phyloP scores from a whole-genome alignment of 352 stramenopile species.

The Phytophthora brassicae region DNA sequence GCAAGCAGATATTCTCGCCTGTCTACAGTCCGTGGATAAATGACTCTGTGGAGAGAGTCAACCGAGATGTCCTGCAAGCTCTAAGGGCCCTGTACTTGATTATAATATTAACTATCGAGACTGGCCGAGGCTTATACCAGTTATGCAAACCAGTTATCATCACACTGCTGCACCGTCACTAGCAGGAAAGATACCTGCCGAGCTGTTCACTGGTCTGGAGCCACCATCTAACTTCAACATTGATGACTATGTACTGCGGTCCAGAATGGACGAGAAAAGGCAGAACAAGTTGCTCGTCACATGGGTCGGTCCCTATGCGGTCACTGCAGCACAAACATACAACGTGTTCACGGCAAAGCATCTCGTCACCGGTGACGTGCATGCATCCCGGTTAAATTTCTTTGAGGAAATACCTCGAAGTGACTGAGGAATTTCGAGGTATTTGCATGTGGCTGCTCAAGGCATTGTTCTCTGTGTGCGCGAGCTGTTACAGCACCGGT shows the following conservation, averaged over 20 bases:
- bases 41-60: constrained; percentile 29
- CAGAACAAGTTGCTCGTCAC: constrained; percentile 22
- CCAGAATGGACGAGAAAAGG: constrained; percentile 12
- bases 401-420: constrained; percentile 16
- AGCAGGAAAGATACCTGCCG: constrained; percentile 7
- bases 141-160: constrained; percentile 36
- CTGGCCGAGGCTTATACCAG: constrained; percentile 23
- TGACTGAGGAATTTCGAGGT: constrained; percentile 13
- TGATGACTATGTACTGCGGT: constrained; percentile 20
- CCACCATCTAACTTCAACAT: constrained; percentile 15
- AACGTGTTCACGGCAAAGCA: constrained; percentile 14
- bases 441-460: constrained; percentile 20
- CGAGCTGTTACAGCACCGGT: constrained; percentile 6
- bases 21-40: constrained; percentile 40
- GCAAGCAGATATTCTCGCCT: constrained; percentile 28
- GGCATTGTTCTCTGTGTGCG: constrained; percentile 8
- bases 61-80: constrained; percentile 37
- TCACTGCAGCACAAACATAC: constrained; percentile 9
- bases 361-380: constrained; percentile 20
- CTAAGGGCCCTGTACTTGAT: constrained; percentile 24
- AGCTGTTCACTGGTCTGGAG: constrained; percentile 26
- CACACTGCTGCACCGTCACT: constrained; percentile 12
- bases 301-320: constrained; percentile 20
- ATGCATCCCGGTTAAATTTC: constrained; percentile 21
- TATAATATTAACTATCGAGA: constrained; percentile 30